Evolutionary conservation across 1,284 basidiomycete genomes (phyloP), one percentile per base, ranked within the genome.

Genomic region (Polyporus tsugae): DNA sequence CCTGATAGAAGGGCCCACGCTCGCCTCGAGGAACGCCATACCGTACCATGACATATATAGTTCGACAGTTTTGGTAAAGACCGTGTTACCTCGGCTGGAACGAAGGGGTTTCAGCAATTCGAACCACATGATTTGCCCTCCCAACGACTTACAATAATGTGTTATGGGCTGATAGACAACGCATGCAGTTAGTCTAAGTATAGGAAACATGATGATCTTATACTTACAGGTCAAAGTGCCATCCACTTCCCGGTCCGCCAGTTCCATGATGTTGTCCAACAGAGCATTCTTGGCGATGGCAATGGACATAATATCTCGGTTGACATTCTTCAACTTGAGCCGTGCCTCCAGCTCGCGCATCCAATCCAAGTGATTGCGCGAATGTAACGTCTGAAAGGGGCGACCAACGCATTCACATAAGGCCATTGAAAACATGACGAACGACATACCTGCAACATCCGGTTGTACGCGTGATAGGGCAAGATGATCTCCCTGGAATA

Each of bases 31-130:
- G 76, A 94, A 95, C 0, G 83, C 81, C 74, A 83, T 87, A 15
- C 94, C 94, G 74, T 93, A 91, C 81, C 88, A 89, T 29, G 84
- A 82, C 89, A 95, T 94, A 72, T 89, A 89, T 6, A 89, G 78
- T 75, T 95, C 94, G 80, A 95, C 88, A 11, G 90, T 89, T 78
- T 94, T 95, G 29, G 94, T 95, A 65, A 95, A 84, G 46, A 87
- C 87, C 6, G 91, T 93, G 77, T 95, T 95, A 36, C 93, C 93
- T 63, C 94, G 89, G 68, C 78, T 79, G 58, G 22, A 38, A 55
- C 33, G 36, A 33, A 33, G 6, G 1, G 25, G 10, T 38, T 33
- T 29, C 38, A 59, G 22, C n/a, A 0, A 36, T 11, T n/a, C 33
- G n/a, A 29, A 60, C 4, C 33, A 7, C 35, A n/a, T 9, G 17